Percentiles rank a stretch among this genome's conserved stretches.
Evolutionary conservation across 176 grass and related monocot species (phyloP).

Genomic region (Cymbopogon citratus): DNA sequence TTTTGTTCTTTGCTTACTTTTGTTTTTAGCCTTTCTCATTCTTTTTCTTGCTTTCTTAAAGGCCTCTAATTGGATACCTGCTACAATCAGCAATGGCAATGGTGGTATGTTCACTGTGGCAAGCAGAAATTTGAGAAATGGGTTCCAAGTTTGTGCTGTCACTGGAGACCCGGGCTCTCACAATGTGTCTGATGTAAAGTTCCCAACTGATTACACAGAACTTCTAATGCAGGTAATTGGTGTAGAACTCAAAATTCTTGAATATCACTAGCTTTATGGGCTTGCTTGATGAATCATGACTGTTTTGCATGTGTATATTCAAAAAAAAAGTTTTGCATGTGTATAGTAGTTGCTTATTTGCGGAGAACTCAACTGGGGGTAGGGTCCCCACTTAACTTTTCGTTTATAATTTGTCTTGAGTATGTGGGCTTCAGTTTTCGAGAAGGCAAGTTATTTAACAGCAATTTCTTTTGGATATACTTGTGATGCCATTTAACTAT

Average conservation of each 20-base stretch:
- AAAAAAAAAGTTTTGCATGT: neutral
- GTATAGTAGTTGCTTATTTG: neutral
- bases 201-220: conserved; percentile 70
- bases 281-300: too few relatives aligned
- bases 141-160: conserved; percentile 35
- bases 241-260: conserved; percentile 1
- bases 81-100: conserved; percentile 9
- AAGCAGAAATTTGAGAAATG: conserved; percentile 19
- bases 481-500: neutral
- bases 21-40: neutral
- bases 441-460: neutral
- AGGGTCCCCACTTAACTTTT: neutral
- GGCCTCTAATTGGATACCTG: conserved; percentile 14
- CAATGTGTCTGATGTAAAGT: conserved; percentile 44
- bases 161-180: conserved; percentile 36
- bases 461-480: neutral
- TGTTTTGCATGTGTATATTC: neutral
- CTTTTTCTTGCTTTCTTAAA: conserved; percentile 4
- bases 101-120: neutral
- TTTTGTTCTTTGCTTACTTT: neutral
- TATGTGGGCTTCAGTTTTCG: neutral
- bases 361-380: neutral
- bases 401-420: neutral
- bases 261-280: neutral
- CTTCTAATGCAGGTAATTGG: conserved; percentile 61